Base-by-base conservation (phyloP, 148 eudicot species). In the Silene uniflora region DNA sequence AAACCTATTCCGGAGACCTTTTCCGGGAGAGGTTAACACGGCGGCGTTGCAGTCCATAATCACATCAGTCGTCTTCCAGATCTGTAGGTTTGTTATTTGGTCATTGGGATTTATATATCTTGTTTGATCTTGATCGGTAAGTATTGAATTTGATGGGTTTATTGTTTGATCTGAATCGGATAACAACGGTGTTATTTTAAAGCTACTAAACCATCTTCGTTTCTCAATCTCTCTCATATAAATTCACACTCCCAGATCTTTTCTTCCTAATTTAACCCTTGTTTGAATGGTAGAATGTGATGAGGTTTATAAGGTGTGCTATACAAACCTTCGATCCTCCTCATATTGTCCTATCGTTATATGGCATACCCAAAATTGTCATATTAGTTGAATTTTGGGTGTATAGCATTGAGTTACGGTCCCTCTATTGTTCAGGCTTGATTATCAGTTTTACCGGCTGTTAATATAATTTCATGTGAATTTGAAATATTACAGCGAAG, bases 401-500 rank as follows among this genome's bases (percentile, higher is more conserved):
- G 22, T 32, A 18, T 22, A 2, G 18, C 35, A 13, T 63, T 63
- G 39, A 24, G 67, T 25, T 61, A 10, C 22, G 12, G 2, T 62
- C 10, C 12, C 77, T 68, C 67, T 19, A 55, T 29, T 65, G 68
- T 39, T 73, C 39, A 10, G 17, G 18, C 9, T 49, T 13, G 44
- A 67, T 55, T 62, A 71, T 66, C 35, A 69, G 64, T 16, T 9
- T 46, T 22, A 22, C 35, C 6, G 32, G 47, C 2, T 18, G 7
- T 10, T 21, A 10, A 3, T 46, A 44, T 27, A n/a, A 0, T 18
- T 11, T 18, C 54, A 32, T 66, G 54, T 72, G 14, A 13, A 55
- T 58, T 21, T 32, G 3, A 27, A 68, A 64, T 29, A 29, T 67
- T 73, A 49, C 90, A 95, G 99, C 65, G 97, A 95, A 74, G 92